Base-by-base conservation (phyloP, 2,329 filamentous ascomycete species). In the Aphanocladium album region DNA sequence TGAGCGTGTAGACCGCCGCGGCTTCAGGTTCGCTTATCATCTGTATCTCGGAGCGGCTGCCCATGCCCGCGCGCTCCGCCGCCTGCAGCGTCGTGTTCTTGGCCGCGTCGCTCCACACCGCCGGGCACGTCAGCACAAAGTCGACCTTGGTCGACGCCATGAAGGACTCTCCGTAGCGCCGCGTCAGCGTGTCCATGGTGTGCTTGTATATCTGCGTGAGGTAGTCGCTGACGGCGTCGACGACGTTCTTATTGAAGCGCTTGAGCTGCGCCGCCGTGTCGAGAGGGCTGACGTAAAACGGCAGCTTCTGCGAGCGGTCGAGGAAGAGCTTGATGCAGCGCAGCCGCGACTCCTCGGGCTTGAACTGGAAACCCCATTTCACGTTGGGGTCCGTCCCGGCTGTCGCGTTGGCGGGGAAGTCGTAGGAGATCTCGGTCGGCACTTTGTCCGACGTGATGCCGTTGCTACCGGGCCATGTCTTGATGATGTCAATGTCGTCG, bases 371-470 rank as follows among this genome's bases (percentile, higher is more conserved):
- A 0, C 90, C 90, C 90, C 90, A 93, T 83, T 88, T 89, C 52
- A 84, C 77, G 1, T 70, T 80, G 7, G 83, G 79, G 8, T 76
- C 72, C 1, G 77, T 70, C n/a, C 71, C 78, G 21, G 68, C 62
- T 2, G 66, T 41, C 8, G 67, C 64, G 57, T 68, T 68, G 60
- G 69, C 50, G 12, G 69, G 57, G 35, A 76, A 72, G 62, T 82
- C 79, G 67, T 86, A 86, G 65, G 89, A 87, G 58, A 93, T 88
- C 72, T 93, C 89, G 16, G 89, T 91, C 1, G 90, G 89, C 2
- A 93, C 89, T 78, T 93, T 93, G 77, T 93, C 89, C 39, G 89
- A 91, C n/a, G 90, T 92, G 74, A 93, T 91, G 67, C 89, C 89
- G 69, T 93, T 92, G 30, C 89, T 89, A 27, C 90, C 90, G 0